Base-by-base conservation (phyloP, 2,329 filamentous ascomycete genomes). In the Nectriaceae sp. region DNA sequence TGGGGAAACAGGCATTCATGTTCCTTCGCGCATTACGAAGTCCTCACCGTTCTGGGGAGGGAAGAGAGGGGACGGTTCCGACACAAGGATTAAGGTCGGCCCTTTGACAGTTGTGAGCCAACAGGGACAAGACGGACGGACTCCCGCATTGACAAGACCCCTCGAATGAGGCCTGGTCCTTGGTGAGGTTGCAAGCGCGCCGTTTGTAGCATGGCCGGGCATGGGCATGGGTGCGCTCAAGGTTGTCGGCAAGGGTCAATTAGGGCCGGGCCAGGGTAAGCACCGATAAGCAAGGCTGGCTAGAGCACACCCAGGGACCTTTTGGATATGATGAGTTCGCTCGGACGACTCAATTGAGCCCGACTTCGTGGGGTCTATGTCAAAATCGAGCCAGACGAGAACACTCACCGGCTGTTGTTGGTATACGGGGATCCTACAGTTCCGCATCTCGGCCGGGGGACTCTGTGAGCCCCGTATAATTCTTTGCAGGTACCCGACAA, bases 101-200 rank as follows among this genome's bases (percentile, higher is more conserved):
- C n/a, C n/a, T n/a, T n/a, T n/a, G n/a, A n/a, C n/a, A n/a, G n/a
- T n/a, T n/a, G n/a, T n/a, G n/a, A n/a, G n/a, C n/a, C n/a, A n/a
- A n/a, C n/a, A n/a, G n/a, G n/a, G n/a, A n/a, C n/a, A n/a, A 37
- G 26, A 42, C 59, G 59, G 59, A 50, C 60, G 56, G 59, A 57
- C 58, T 41, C 49, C 59, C 59, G 59, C 44, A 46, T 53, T 53
- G 54, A 56, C 57, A 60, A 47, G 43, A 40, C 42, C 43, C 22
- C 29, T 26, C 20, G 35, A 22, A 40, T n/a, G 21, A 38, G 8
- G 18, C 37, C 16, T 11, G 19, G 16, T 21, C 37, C 19, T 26
- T 18, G 22, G 22, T 13, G 42, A 50, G 45, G 42, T 46, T 44
- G 19, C 40, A 39, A 29, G 26, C 22, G 22, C 26, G 11, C 33